phyloP scores from a whole-genome alignment of 805 yeast genomes.

The Henningerozyma blattae region DNA sequence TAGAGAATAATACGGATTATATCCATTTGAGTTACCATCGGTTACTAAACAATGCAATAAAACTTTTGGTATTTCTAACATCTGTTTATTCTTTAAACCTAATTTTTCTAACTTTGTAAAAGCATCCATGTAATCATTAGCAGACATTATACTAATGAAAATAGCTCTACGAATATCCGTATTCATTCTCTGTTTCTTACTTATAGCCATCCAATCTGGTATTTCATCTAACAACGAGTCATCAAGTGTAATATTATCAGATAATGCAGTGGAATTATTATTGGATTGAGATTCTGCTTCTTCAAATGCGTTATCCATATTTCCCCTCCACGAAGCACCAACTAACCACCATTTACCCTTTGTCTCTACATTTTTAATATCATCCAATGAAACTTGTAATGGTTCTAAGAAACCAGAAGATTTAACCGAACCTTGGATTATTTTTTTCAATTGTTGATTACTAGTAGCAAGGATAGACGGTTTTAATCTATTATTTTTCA shows the following conservation, averaged over 20 bases:
- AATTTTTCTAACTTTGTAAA: conserved; percentile 71
- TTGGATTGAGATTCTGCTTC: conserved; percentile 11
- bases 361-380: conserved; percentile 62
- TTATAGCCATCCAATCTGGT: conserved; percentile 83
- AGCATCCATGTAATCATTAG: conserved; percentile 84
- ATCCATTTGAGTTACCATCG: conserved; percentile 44
- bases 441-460: conserved; percentile 32
- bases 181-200: conserved; percentile 82
- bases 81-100: conserved; percentile 65
- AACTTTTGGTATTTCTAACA: conserved; percentile 77
- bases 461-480: conserved; percentile 22
- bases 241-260: conserved; percentile 32
- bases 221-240: conserved; percentile 53
- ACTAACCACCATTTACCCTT: conserved; percentile 99
- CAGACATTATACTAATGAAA: conserved; percentile 89
- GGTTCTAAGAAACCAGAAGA: conserved; percentile 40
- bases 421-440: conserved; percentile 39
- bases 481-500: conserved; percentile 76
- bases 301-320: conserved; percentile 23
- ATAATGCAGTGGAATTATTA: conserved; percentile 10
- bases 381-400: conserved; percentile 64
- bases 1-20: conserved; percentile 82
- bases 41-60: conserved; percentile 74
- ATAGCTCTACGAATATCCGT: conserved; percentile 91
- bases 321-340: conserved; percentile 95